phyloP scores from a whole-genome alignment of 176 grass and related monocot species.

The Triticum urartu region DNA sequence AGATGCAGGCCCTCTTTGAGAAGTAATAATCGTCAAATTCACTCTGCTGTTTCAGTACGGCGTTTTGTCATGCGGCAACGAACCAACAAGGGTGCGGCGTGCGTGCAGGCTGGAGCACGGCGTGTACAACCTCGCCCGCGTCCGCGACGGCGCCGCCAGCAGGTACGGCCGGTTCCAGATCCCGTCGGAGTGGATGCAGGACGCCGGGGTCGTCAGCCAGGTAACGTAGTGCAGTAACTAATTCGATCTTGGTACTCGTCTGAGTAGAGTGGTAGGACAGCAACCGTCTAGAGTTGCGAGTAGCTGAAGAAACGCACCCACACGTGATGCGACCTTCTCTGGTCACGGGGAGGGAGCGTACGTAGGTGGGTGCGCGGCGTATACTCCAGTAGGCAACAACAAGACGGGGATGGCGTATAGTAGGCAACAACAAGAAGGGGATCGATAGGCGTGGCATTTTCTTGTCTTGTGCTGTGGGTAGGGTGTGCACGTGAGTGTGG shows the following conservation, averaged over 20 bases:
- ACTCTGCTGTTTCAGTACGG: background rate
- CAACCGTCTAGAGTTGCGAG: background rate
- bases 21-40: slow-evolving; percentile 43
- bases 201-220: slow-evolving; percentile 71
- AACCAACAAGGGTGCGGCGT: background rate
- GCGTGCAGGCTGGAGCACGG: slow-evolving; percentile 80
- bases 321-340: background rate
- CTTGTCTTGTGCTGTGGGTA: background rate
- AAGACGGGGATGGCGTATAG: no score
- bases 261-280: background rate
- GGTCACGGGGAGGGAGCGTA: slow-evolving; percentile 21
- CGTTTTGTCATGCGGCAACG: background rate
- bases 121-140: slow-evolving; percentile 76
- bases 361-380: background rate
- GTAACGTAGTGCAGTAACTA: slow-evolving; percentile 21
- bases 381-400: background rate
- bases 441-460: background rate
- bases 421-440: background rate
- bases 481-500: slow-evolving; percentile 40
- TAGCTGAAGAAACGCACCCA: background rate
- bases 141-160: slow-evolving; percentile 66
- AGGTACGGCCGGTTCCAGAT: slow-evolving; percentile 81
- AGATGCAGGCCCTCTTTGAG: slow-evolving; percentile 90
- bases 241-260: background rate
- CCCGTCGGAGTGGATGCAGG: slow-evolving; percentile 91